Percentiles rank a stretch among this genome's conserved stretches.
Evolutionary conservation across 495 filamentous ascomycete genomes (phyloP).

Genomic region (Aspergillus sclerotioniger): DNA sequence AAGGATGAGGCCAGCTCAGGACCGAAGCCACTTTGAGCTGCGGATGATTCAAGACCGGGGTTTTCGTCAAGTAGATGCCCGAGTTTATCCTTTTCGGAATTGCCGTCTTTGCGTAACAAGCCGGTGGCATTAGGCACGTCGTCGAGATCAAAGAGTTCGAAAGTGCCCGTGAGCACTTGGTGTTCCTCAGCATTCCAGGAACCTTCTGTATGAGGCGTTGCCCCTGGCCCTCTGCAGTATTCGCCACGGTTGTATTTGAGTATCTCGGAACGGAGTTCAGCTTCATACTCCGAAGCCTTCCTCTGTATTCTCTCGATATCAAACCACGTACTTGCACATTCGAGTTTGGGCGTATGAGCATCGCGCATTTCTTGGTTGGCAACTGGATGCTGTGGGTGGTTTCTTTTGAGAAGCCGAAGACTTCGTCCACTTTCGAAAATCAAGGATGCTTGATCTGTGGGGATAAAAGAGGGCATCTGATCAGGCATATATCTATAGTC

Average conservation of each 20-base stretch:
- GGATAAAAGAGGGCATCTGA: conserved; percentile 66
- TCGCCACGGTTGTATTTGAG: conserved; percentile 34
- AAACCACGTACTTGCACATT: conserved; percentile 76
- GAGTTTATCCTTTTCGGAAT: conserved; percentile 31
- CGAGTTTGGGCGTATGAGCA: conserved; percentile 54
- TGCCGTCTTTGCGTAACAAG: conserved; percentile 23
- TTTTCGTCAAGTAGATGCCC: conserved; percentile 24
- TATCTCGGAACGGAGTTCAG: conserved; percentile 43
- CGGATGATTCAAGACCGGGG: conserved; percentile 6
- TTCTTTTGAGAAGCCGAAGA: conserved; percentile 66
- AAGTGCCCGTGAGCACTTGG: conserved; percentile 23
- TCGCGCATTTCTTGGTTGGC: conserved; percentile 46
- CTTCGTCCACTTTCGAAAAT: conserved; percentile 79
- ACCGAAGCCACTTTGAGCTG: conserved; percentile 42
- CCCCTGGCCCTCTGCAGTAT: not conserved
- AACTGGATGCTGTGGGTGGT: conserved; percentile 78
- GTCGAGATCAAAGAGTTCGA: conserved; percentile 43
- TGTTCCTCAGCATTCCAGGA: conserved; percentile 4
- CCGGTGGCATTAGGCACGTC: conserved; percentile 24
- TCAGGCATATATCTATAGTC: conserved; percentile 61
- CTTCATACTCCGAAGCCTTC: conserved; percentile 63
- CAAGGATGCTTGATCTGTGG: conserved; percentile 57
- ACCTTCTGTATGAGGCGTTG: not conserved
- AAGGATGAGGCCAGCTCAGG: conserved; percentile 72
- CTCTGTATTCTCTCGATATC: conserved; percentile 62